phyloP scores from a whole-genome alignment of 2,329 filamentous ascomycete species.

The Colletotrichum sp. region DNA sequence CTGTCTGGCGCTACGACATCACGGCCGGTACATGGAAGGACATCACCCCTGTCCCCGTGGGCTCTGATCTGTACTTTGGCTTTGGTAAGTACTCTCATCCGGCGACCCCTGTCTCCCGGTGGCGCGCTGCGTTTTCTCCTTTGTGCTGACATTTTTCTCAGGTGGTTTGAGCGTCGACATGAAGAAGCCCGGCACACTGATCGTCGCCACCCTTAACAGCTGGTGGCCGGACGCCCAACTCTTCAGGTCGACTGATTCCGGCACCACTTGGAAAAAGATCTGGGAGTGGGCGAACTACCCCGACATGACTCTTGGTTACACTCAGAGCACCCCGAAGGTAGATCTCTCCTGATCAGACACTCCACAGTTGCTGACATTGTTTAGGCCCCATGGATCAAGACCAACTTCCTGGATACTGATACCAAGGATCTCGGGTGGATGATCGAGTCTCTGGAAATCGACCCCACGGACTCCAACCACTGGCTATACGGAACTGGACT shows the following conservation, averaged over 20 bases:
- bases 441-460: conserved; percentile 63
- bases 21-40: conserved; percentile 53
- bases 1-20: conserved; percentile 60
- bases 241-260: conserved; percentile 60
- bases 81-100: conserved; percentile 42
- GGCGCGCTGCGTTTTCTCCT: fast-evolving
- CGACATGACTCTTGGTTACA: conserved; percentile 49
- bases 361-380: not conserved
- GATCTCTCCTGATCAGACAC: no score
- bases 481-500: conserved; percentile 65
- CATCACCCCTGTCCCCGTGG: conserved; percentile 56
- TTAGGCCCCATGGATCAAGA: conserved; percentile 57
- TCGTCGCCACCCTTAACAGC: conserved; percentile 61
- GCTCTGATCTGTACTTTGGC: conserved; percentile 52
- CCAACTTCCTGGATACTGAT: conserved; percentile 51
- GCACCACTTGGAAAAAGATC: conserved; percentile 56
- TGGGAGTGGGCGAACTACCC: conserved; percentile 58
- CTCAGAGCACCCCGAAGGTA: conserved; percentile 44
- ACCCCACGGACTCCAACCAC: conserved; percentile 63
- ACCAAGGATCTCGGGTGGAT: conserved; percentile 63
- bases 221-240: conserved; percentile 66
- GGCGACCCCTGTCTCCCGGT: fast-evolving
- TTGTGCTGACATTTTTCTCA: not conserved
- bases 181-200: conserved; percentile 58
- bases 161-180: conserved; percentile 56